These are phyloP conservation scores for Mucor circinelloides DNA, from an alignment of 371 early-diverging fungal genomes.

Conservation along the genomic window DNA sequence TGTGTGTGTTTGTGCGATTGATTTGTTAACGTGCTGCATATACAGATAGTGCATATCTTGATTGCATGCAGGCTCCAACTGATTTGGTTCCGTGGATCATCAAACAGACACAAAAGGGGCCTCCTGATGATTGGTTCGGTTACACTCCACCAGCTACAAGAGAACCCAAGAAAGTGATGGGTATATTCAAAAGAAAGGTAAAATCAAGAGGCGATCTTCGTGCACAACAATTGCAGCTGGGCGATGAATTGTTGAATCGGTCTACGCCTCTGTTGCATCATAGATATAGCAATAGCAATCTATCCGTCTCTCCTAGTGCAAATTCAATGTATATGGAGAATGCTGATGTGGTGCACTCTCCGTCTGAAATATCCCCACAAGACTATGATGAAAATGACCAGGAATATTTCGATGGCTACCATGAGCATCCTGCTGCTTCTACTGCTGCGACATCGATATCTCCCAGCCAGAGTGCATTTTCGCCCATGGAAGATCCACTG, in stretches of 20 bases:
- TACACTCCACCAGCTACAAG: slow-evolving; percentile 23
- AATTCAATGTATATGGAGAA: background rate
- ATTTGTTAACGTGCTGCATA: background rate
- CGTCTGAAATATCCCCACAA: background rate
- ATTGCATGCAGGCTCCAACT: slow-evolving; percentile 24
- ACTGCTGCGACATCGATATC: background rate
- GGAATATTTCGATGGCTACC: background rate
- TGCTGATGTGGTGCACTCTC: background rate
- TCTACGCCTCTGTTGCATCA: slow-evolving; percentile 9
- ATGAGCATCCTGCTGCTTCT: background rate
- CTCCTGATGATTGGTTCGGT: slow-evolving; percentile 31
- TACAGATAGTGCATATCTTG: slow-evolving; percentile 20
- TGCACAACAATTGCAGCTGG: slow-evolving; percentile 16
- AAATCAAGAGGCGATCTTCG: background rate
- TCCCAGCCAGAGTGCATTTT: background rate
- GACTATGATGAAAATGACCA: background rate
- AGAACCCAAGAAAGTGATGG: slow-evolving; percentile 28
- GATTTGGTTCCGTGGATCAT: slow-evolving; percentile 23
- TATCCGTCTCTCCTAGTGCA: slow-evolving; percentile 7
- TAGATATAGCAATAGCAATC: slow-evolving; percentile 1
- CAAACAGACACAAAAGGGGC: slow-evolving; percentile 32
- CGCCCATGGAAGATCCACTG: background rate
- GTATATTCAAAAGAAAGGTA: slow-evolving; percentile 25
- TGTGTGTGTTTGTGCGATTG: background rate
- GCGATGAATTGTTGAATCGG: slow-evolving; percentile 12